A percentile compares a stretch with the other conserved stretches of the same genome.
Conservation (phyloP, 2,329 filamentous ascomycete genomes). For the Cordyceps farinosa region DNA sequence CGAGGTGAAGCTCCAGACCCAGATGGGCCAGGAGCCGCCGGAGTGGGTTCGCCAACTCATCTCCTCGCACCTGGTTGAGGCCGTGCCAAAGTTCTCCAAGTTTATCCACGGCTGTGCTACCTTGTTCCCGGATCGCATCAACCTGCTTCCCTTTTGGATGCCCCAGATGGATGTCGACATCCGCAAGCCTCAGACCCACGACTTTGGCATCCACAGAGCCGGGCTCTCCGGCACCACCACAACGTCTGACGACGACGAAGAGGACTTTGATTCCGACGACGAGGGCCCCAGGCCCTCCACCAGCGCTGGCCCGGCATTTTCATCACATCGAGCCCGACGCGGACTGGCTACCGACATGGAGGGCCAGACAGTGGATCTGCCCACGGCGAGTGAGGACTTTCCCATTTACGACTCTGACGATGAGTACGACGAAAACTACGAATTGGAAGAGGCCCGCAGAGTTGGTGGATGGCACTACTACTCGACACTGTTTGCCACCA, state of each 20-base stretch:
- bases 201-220: constrained; percentile 85
- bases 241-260: constrained; percentile 72
- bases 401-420: constrained; percentile 84
- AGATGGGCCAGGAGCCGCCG: constrained; percentile 89
- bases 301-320: constrained; percentile 32
- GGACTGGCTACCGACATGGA: constrained; percentile 64
- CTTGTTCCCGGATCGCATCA: constrained; percentile 80
- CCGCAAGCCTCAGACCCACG: constrained; percentile 81
- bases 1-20: constrained; percentile 96
- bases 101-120: constrained; percentile 94
- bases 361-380: constrained; percentile 68
- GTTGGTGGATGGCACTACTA: constrained; percentile 76
- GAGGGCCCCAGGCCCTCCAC: constrained; percentile 35
- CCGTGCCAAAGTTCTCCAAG: constrained; percentile 99
- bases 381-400: constrained; percentile 64
- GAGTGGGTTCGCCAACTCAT: constrained; percentile 96
- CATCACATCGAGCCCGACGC: constrained; percentile 37
- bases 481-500: constrained; percentile 52
- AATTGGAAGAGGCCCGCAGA: constrained; percentile 72
- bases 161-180: constrained; percentile 99
- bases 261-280: constrained; percentile 66
- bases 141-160: constrained; percentile 93
- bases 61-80: constrained; percentile 90
- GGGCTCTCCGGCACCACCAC: constrained; percentile 72
- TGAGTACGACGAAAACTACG: constrained; percentile 71